Base-by-base conservation (phyloP, 2,329 filamentous ascomycete species). In the Dryadomyces sulphureus region DNA sequence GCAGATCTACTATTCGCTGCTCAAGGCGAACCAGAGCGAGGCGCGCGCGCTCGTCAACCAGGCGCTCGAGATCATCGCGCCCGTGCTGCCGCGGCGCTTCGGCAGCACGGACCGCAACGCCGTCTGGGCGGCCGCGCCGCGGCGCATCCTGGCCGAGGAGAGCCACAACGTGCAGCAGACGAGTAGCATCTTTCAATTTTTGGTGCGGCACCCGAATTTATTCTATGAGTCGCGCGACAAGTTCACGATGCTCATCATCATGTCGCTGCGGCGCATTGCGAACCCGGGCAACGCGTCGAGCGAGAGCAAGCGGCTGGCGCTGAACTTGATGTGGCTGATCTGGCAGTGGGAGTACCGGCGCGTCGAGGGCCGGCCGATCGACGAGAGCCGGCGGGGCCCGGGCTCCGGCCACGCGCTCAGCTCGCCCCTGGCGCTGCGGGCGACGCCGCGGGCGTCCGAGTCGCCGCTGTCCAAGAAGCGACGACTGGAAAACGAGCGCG, bases 201-300 rank as follows among this genome's bases (percentile, higher is more conserved):
- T 98, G 30, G 90, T 95, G 32, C 79, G 85, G 47, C 90, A 98
- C 59, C 84, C 89, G 0, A 82, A 92, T 56, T 68, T 98, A 5
- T 98, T 98, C 65, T 98, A 93, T 55, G 90, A 96, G 52, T 88
- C 87, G 1, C 75, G 92, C 46, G 92, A 98, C 53, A 89, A 90
- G 57, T 93, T 96, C 53, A 79, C 88, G 5, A 77, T 84, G 47
- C 75, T 92, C 52, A 93, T 98, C 59, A 89, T 98, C 47, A 81
- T 81, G 1, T 90, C 87, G 4, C 69, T 98, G 32, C 75, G 84
- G 45, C 96, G 96, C 63, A 85, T 98, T 46, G 88, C 89, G 1
- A 73, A 76, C 20, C 80, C 86, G 4, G 81, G 84, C 5, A 94
- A 83, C 51, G 79, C 88, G 1, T 94, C 88, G 0, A 86, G 85